These are phyloP conservation scores for Fusarium vanettenii DNA, from an alignment of 2,329 filamentous ascomycete genomes.

Conservation along the genomic window DNA sequence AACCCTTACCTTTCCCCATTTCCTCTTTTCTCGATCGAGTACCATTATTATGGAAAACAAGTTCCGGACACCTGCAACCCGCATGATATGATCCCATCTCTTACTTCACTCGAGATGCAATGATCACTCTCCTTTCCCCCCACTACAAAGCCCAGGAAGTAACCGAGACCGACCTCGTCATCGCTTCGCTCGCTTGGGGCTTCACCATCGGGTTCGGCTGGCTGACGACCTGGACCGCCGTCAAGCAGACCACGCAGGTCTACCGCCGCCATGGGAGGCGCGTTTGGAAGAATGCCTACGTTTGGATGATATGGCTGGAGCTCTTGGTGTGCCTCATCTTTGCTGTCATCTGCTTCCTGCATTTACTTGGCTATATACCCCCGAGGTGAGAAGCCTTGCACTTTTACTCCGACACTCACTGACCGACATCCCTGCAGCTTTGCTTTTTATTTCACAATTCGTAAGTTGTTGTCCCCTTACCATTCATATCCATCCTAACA, in stretches of 20 bases:
- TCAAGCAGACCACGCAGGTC: constrained; percentile 49
- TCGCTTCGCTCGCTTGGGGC: constrained; percentile 50
- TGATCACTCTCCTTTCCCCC: constrained; percentile 41
- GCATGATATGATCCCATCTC: constrained; percentile 4
- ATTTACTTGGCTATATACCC: constrained; percentile 39
- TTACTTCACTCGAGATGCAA: constrained; percentile 18
- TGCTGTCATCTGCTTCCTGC: constrained; percentile 49
- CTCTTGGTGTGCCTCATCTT: constrained; percentile 56
- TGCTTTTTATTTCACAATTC: constrained; percentile 44
- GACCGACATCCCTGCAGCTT: constrained; percentile 31
- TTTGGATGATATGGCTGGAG: constrained; percentile 62
- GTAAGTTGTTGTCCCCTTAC: constrained; percentile 10
- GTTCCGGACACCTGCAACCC: constrained; percentile 4
- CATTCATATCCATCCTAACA: not conserved
- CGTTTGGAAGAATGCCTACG: constrained; percentile 53
- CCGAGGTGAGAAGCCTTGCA: constrained; percentile 34
- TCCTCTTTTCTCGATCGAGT: not conserved
- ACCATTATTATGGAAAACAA: constrained; percentile 22
- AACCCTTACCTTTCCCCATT: not conserved
- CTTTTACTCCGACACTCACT: not conserved
- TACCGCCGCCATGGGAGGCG: constrained; percentile 48
- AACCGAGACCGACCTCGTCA: constrained; percentile 36
- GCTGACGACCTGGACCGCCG: constrained; percentile 52
- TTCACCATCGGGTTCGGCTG: constrained; percentile 56
- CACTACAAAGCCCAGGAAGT: constrained; percentile 35